A percentile compares a stretch with the other conserved stretches of the same genome.
These are phyloP conservation scores for Agaricus sinodeliciosus DNA, from an alignment of 768 basidiomycete species.

Conservation along the genomic window DNA sequence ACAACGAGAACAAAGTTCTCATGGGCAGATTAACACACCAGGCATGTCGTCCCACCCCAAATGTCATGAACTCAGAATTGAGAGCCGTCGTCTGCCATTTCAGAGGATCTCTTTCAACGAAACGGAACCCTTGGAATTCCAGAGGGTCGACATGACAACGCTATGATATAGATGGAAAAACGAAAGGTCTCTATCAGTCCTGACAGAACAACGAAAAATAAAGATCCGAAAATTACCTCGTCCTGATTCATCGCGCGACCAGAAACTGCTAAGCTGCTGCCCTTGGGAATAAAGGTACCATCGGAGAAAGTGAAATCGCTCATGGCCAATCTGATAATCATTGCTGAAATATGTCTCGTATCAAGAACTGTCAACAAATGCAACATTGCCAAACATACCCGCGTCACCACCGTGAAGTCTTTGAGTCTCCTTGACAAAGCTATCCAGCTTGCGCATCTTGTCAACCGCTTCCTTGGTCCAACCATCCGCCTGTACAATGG, in stretches of 20 bases:
- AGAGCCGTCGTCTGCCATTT: conserved; percentile 23
- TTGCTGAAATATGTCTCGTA: conserved; percentile 14
- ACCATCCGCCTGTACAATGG: conserved; percentile 19
- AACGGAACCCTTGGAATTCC: conserved; percentile 36
- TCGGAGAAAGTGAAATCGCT: conserved; percentile 39
- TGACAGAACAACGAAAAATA: background rate
- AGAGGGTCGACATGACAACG: conserved; percentile 24
- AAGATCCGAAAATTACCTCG: background rate
- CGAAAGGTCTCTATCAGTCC: background rate
- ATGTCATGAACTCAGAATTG: conserved; percentile 22
- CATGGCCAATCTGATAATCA: conserved; percentile 25
- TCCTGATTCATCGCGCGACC: conserved; percentile 20
- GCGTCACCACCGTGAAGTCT: conserved; percentile 25
- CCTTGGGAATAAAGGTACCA: conserved; percentile 33
- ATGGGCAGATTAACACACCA: conserved; percentile 11
- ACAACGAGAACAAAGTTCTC: too few relatives aligned
- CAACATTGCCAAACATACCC: conserved; percentile 7
- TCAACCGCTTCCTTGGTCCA: conserved; percentile 28
- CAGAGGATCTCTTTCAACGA: conserved; percentile 17
- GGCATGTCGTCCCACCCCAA: conserved; percentile 30
- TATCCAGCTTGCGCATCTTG: conserved; percentile 38
- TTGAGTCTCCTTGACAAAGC: conserved; percentile 43
- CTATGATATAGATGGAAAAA: background rate
- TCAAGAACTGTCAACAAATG: conserved; percentile 8
- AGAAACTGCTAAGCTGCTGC: conserved; percentile 25